Evolutionary conservation across 331 rosid species (phyloP), one percentile per base, ranked within the genome.

Genomic region (Rhamnella rubrinervis): DNA sequence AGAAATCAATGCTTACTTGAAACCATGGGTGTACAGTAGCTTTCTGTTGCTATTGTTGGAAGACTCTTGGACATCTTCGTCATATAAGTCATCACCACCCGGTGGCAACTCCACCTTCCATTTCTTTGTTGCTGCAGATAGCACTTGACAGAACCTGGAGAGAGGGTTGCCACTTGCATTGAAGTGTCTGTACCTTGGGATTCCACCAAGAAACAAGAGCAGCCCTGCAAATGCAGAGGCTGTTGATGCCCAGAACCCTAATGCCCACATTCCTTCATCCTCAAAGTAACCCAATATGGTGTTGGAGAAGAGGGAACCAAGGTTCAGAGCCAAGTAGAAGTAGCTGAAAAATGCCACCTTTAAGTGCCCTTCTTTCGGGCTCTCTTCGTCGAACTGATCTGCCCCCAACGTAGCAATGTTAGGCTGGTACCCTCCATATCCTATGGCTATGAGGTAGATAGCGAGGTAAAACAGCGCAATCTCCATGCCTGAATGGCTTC

Each of bases 361-460:
- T 0, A 77, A 81, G 51, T 19, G 75, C 9, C 96, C 89, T 63
- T 93, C 98, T 62, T 64, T 84, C 17, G 71, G 83, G 76, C 89
- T 77, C 68, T 88, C 97, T 65, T 86, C 96, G 20, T 93, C 98
- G 47, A 81, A 93, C 72, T 93, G 98, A 75, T 93, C 98, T 58
- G 98, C 98, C 28, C 98, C 98, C 56, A 93, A 87, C 46, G 98
- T 91, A 3, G 92, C 96, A 35, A 93, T 93, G 63, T 84, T 93
- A 19, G 98, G 98, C 71, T 93, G 98, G 65, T 93, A 93, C 35
- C 98, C 98, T 66, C 98, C 98, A 82, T 91, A 85, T 58, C 98
- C 98, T 16, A 93, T 71, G 67, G 98, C 98, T 66, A 89, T 38
- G 47, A 93, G 96, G 78, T 93, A 93, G 81, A 83, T 91, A 12